Evolutionary conservation across 768 basidiomycete species (phyloP).

Genomic region (Boletus bicolor): DNA sequence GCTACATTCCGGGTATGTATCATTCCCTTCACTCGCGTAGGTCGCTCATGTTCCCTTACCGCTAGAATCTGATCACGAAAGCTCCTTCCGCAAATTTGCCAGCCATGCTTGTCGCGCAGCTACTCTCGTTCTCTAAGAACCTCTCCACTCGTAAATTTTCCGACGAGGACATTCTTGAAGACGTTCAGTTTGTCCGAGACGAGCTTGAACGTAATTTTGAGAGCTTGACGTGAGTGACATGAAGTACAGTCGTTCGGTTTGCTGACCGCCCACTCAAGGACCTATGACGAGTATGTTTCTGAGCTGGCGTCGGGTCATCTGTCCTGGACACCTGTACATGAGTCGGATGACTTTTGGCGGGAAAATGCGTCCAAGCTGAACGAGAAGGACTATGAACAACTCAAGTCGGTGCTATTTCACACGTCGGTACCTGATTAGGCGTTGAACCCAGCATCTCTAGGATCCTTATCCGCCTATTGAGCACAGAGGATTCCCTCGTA

Average conservation of each 20-base stretch:
- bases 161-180: slow-evolving; percentile 93
- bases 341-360: slow-evolving; percentile 97
- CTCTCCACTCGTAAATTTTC: slow-evolving; percentile 84
- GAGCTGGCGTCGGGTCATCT: slow-evolving; percentile 88
- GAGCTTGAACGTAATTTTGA: slow-evolving; percentile 85
- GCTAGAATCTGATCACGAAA: slow-evolving; percentile 82
- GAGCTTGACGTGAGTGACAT: slow-evolving; percentile 73
- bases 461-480: slow-evolving; percentile 68
- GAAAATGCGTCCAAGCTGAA: slow-evolving; percentile 88
- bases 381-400: slow-evolving; percentile 77
- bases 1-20: slow-evolving; percentile 79
- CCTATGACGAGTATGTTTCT: slow-evolving; percentile 93
- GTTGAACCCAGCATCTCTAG: slow-evolving; percentile 38
- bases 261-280: slow-evolving; percentile 45
- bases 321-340: slow-evolving; percentile 94
- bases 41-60: slow-evolving; percentile 1
- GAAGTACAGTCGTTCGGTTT: background rate
- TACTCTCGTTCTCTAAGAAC: slow-evolving; percentile 85
- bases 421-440: background rate
- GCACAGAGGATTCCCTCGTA: slow-evolving; percentile 65
- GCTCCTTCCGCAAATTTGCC: slow-evolving; percentile 88
- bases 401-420: slow-evolving; percentile 55
- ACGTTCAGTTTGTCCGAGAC: slow-evolving; percentile 81
- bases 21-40: background rate
- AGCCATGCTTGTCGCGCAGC: slow-evolving; percentile 85